Evolutionary conservation across 257 asterid genomes (phyloP).

Genomic region (Salvia splendens): DNA sequence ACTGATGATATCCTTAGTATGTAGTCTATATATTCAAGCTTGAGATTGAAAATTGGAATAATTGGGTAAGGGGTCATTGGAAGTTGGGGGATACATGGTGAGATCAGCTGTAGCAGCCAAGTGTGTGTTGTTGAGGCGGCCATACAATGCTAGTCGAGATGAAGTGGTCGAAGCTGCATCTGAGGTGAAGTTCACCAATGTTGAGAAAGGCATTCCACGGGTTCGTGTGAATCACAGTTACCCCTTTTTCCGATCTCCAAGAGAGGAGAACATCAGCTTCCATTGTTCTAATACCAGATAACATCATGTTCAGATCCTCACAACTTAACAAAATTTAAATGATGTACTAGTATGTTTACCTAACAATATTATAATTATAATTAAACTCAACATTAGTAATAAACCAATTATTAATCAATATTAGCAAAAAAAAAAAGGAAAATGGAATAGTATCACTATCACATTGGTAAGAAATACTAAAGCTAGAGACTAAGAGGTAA

Average conservation of each 20-base stretch:
- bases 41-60: background rate
- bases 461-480: too few relatives aligned
- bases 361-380: too few relatives aligned
- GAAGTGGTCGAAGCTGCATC: constrained; percentile 73
- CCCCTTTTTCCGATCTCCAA: constrained; percentile 73
- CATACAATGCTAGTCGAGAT: constrained; percentile 64
- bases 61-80: constrained; percentile 70
- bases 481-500: too few relatives aligned
- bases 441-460: too few relatives aligned
- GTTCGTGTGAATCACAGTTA: constrained; percentile 75
- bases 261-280: constrained; percentile 79
- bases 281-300: constrained; percentile 72
- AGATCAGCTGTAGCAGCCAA: constrained; percentile 67
- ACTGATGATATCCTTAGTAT: too few relatives aligned
- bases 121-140: constrained; percentile 85
- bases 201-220: constrained; percentile 58
- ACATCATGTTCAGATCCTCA: background rate
- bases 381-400: too few relatives aligned
- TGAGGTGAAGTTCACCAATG: constrained; percentile 70
- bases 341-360: too few relatives aligned
- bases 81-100: constrained; percentile 85
- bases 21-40: too few relatives aligned
- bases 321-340: too few relatives aligned
- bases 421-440: too few relatives aligned
- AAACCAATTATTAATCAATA: too few relatives aligned